Evolutionary conservation across 2,329 filamentous ascomycete genomes (phyloP), one percentile per base, ranked within the genome.

Genomic region (Sclerotinia nivalis): DNA sequence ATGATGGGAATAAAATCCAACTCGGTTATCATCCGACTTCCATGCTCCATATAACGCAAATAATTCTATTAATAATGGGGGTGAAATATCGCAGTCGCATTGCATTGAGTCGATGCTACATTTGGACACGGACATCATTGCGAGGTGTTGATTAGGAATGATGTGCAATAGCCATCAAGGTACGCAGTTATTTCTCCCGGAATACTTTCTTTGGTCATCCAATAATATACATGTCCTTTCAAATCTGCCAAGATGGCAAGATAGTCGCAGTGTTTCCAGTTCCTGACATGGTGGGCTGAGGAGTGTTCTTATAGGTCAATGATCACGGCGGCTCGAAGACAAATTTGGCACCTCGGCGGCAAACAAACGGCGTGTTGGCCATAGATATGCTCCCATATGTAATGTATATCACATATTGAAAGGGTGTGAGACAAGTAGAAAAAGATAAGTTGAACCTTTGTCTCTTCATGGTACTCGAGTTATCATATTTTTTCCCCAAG

Each of bases 271-370:
- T 50, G 60, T 64, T 64, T 64, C 22, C 31, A 25, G 60, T 62
- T 28, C 47, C 31, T 40, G 45, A 64, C 45, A 64, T 47, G 31
- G 45, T 50, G 45, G 45, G 31, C 28, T 64, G 43, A 40, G 22
- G 13, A n/a, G 61, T 15, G 31, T 34, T 64, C 22, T 52, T 40
- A 64, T 50, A 52, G 61, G 61, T 64, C 28, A 22, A 28, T 40
- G 20, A 62, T 50, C 47, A 52, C 47, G 47, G 47, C 61, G 61
- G 61, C 61, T 64, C 13, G 31, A 62, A n/a, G 60, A 45, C 22
- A 59, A 62, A 62, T 62, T 37, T 50, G 28, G 49, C 28, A 37
- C 28, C 47, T 62, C 28, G 43, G 60, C 60, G 60, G 45, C 28
- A 62, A 62, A 18, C 28, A 37, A 20, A 20, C 1, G n/a, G 18